Evolutionary conservation across 441 rosid genomes (phyloP), one percentile per base, ranked within the genome.

Genomic region (Omphalea diandra): DNA sequence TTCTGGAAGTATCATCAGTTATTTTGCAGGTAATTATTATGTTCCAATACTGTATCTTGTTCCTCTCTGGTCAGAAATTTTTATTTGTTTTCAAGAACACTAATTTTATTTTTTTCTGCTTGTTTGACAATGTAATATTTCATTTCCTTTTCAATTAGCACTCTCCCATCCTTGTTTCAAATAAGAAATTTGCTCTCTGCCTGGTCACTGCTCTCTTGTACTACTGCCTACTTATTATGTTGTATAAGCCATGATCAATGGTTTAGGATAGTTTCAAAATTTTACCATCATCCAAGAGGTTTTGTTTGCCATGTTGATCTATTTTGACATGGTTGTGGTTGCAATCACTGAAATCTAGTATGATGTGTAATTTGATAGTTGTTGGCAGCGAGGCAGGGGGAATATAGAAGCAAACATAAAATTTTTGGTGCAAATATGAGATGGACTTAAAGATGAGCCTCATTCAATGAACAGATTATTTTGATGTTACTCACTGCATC

Each of bases 1-100:
- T 90, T 69, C 64, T 88, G 72, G 97, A 94, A 83, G 84, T 82
- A 49, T 76, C 83, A 47, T 85, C 90, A 26, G 83, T 89, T 64
- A 55, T 89, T n/a, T 56, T 87, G 77, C 99, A 92, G 96, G 97
- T 90, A 79, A n/a, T n/a, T 24, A 27, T 64, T 32, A 32, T 22
- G 57, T 55, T 20, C 6, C n/a, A 35, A 56, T 47, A n/a, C 24
- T 35, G 14, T 50, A 40, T 58, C 68, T 20, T 35, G 3, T 58
- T 43, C 20, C 29, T 52, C 29, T 4, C 55, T 35, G 17, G 9
- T 68, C 14, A 41, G 22, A 64, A 71, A 9, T 11, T 50, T 64
- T 49, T 38, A 26, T 47, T 40, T 68, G 46, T 1, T 41, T 32
- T 50, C 43, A 27, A n/a, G 17, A 47, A 46, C 35, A 18, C 0